Evolutionary conservation across 1,139 yeast species (phyloP).

Genomic region (Groenewaldozyma sp.): DNA sequence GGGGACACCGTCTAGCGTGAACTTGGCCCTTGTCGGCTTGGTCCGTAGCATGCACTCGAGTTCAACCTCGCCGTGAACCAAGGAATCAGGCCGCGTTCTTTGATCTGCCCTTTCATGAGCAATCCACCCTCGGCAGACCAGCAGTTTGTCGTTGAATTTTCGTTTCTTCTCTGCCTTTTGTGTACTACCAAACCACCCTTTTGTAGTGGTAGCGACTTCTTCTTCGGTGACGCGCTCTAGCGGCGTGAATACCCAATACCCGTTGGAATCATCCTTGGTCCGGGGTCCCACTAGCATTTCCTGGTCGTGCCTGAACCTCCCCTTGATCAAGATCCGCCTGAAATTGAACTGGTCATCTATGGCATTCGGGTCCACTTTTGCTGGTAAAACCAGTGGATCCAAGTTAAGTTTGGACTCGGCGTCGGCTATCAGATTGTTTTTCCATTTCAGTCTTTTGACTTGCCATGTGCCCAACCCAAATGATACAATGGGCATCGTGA

Average conservation of each 20-base stretch:
- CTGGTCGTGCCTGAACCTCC: conserved; percentile 72
- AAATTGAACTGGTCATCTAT: conserved; percentile 65
- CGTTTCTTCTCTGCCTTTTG: conserved; percentile 19
- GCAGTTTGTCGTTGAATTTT: conserved; percentile 62
- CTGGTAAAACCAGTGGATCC: conserved; percentile 64
- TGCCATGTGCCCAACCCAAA: conserved; percentile 95
- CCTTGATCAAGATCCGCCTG: conserved; percentile 62
- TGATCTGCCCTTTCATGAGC: conserved; percentile 65
- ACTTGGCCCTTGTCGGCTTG: conserved; percentile 58
- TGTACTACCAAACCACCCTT: not conserved
- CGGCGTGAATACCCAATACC: conserved; percentile 77
- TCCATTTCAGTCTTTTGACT: conserved; percentile 77
- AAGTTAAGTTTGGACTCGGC: conserved; percentile 75
- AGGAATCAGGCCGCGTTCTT: conserved; percentile 48
- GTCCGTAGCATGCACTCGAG: conserved; percentile 64
- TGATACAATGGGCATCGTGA: conserved; percentile 82
- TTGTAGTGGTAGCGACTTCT: not conserved
- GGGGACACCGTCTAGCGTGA: conserved; percentile 74
- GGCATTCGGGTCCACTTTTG: conserved; percentile 26
- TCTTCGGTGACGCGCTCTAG: conserved; percentile 40
- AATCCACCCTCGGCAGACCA: conserved; percentile 92
- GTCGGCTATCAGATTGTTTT: conserved; percentile 68
- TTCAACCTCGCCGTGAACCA: conserved; percentile 68
- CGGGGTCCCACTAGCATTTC: conserved; percentile 94
- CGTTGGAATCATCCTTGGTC: conserved; percentile 62